Conservation (phyloP, 2,329 filamentous ascomycete genomes). For the Colletotrichum gloeosporioides region DNA sequence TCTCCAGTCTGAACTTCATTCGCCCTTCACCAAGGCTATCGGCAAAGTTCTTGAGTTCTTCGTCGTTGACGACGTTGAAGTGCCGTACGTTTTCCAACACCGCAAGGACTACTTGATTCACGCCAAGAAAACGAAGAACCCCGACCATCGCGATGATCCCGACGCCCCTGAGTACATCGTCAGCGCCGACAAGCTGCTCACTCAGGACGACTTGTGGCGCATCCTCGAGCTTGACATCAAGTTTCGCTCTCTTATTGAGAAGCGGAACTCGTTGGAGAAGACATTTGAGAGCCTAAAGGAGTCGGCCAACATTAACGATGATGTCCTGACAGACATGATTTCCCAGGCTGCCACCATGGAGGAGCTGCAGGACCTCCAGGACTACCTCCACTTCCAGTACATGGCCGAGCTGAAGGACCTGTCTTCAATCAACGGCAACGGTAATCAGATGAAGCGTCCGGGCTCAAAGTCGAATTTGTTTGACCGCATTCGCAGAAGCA, state of each 20-base stretch:
- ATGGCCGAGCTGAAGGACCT: conserved; percentile 83
- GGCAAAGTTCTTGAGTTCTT: conserved; percentile 95
- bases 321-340: conserved; percentile 83
- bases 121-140: conserved; percentile 71
- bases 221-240: conserved; percentile 95
- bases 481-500: conserved; percentile 83
- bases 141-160: conserved; percentile 67
- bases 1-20: conserved; percentile 72
- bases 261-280: conserved; percentile 83
- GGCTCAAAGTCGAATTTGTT: conserved; percentile 82
- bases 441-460: conserved; percentile 77
- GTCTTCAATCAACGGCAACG: conserved; percentile 65
- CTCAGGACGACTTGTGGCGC: conserved; percentile 93
- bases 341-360: conserved; percentile 83
- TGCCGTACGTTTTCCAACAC: conserved; percentile 97
- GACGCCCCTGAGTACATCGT: conserved; percentile 77
- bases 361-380: conserved; percentile 94
- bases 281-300: conserved; percentile 76
- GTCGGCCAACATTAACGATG: conserved; percentile 68
- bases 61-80: conserved; percentile 91
- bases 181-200: conserved; percentile 84
- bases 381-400: conserved; percentile 96
- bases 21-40: conserved; percentile 86
- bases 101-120: conserved; percentile 98
- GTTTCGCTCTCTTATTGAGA: conserved; percentile 90